phyloP scores from a whole-genome alignment of 371 early-diverging fungal species.

The Mortierella sp. region DNA sequence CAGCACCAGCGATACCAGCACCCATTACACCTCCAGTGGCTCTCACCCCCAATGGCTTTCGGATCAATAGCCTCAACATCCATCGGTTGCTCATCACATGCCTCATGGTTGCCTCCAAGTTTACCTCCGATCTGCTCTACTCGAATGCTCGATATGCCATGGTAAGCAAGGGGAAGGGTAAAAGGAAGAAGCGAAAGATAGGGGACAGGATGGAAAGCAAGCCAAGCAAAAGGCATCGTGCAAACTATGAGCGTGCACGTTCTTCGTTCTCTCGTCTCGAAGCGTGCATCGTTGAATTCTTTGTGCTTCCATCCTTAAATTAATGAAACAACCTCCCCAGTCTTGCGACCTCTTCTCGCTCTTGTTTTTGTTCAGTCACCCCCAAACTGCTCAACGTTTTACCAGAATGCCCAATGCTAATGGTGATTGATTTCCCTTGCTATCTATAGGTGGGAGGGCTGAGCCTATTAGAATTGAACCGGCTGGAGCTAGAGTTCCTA shows the following conservation, averaged over 20 bases:
- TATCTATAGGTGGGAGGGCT: constrained; percentile 84
- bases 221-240: constrained; percentile 1
- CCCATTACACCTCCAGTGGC: no score
- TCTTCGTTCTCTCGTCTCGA: constrained; percentile 15
- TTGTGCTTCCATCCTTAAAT: constrained; percentile 9
- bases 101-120: constrained; percentile 82
- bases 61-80: constrained; percentile 68
- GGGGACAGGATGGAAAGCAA: background rate
- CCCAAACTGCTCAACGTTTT: background rate
- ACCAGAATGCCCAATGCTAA: background rate
- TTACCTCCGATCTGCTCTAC: constrained; percentile 84
- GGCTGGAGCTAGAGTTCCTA: constrained; percentile 89
- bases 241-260: constrained; percentile 15
- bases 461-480: constrained; percentile 84
- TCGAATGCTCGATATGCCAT: constrained; percentile 83
- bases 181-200: background rate
- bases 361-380: no score
- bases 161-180: constrained; percentile 60
- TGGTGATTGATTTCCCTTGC: constrained; percentile 6
- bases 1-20: background rate
- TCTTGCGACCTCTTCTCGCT: no score
- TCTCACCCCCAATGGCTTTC: constrained; percentile 28
- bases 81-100: constrained; percentile 84
- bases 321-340: background rate
- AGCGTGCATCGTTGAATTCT: background rate